phyloP scores from a whole-genome alignment of 2,329 filamentous ascomycete species.

The Paramyrothecium roridum region DNA sequence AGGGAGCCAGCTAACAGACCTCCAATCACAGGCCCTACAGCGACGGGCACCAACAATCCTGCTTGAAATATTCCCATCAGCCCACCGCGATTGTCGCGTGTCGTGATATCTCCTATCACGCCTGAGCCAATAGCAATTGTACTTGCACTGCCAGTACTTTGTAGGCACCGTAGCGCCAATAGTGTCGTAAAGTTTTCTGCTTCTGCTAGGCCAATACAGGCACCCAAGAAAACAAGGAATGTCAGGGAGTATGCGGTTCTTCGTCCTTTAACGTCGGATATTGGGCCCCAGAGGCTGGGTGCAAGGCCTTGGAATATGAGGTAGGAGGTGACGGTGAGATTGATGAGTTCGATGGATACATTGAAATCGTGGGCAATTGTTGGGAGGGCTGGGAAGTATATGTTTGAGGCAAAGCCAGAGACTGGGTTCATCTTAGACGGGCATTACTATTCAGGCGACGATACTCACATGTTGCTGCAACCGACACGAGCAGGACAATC shows the following conservation, averaged over 20 bases:
- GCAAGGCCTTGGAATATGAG: constrained; percentile 1
- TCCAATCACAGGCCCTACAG: constrained; percentile 27
- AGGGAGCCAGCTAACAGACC: constrained; percentile 25
- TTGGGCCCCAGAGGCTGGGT: constrained; percentile 4
- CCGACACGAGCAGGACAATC: constrained; percentile 43
- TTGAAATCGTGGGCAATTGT: background rate
- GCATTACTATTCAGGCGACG: background rate
- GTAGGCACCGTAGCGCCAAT: background rate
- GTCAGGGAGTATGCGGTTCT: constrained; percentile 1
- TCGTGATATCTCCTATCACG: background rate
- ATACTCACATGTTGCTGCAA: constrained; percentile 45
- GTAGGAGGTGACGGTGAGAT: constrained; percentile 9
- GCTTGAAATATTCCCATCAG: background rate
- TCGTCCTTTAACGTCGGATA: constrained; percentile 3
- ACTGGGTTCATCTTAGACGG: constrained; percentile 19
- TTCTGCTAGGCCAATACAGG: background rate
- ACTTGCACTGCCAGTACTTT: background rate
- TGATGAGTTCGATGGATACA: constrained; percentile 4
- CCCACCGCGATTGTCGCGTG: background rate
- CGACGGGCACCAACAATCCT: background rate
- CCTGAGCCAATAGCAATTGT: background rate
- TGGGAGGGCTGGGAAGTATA: constrained; percentile 7
- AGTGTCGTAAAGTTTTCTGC: background rate
- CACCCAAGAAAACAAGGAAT: background rate
- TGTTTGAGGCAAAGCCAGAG: constrained; percentile 38